Evolutionary conservation across 2,329 filamentous ascomycete genomes (phyloP).

Genomic region (Botryotinia narcissicola): DNA sequence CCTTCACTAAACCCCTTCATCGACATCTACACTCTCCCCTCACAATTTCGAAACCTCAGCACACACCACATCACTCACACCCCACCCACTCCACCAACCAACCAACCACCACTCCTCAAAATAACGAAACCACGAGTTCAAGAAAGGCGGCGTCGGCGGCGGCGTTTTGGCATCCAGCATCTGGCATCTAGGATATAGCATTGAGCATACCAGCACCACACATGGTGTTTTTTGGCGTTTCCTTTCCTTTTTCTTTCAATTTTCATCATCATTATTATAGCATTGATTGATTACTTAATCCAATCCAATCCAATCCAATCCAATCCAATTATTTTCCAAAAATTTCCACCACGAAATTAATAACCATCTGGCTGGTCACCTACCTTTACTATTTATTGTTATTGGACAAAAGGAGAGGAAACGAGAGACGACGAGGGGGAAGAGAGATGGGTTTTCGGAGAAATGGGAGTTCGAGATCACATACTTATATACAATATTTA

Average conservation of each 20-base stretch:
- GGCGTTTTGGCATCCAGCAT: neutral
- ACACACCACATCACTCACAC: too few species aligned
- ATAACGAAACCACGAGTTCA: constrained; percentile 10
- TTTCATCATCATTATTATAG: neutral
- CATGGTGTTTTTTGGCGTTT: neutral
- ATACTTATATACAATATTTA: too few species aligned
- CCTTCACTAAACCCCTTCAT: neutral
- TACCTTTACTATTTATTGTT: too few species aligned
- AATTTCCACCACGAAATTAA: too few species aligned
- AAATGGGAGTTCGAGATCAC: neutral
- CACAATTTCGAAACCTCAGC: neutral
- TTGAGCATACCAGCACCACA: neutral
- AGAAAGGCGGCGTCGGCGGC: neutral
- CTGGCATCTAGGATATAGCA: neutral
- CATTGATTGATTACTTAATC: neutral
- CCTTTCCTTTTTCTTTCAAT: neutral
- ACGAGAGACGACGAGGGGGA: too few species aligned
- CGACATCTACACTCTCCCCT: neutral
- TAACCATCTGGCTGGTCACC: too few species aligned
- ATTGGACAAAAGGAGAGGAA: too few species aligned
- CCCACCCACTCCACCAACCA: too few species aligned
- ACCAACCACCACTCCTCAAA: neutral
- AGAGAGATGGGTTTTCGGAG: too few species aligned
- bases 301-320: neutral
- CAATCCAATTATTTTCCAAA: neutral